phyloP scores from a whole-genome alignment of 1,139 yeast species.

The Lodderomyces oxycetoniae region DNA sequence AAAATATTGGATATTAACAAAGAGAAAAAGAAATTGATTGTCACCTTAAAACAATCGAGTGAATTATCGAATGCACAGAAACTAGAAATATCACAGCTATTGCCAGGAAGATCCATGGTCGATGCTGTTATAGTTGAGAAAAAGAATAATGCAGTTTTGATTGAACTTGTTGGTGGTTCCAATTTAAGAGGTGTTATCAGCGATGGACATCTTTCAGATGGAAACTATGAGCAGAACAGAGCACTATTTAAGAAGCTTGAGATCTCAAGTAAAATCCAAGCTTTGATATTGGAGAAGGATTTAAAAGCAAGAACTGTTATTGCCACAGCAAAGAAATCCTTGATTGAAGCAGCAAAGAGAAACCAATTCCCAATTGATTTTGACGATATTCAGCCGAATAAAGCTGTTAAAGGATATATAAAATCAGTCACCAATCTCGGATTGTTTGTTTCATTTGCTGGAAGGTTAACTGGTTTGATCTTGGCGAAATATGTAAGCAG shows the following conservation, averaged over 20 bases:
- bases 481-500: constrained; percentile 70
- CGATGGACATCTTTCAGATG: constrained; percentile 74
- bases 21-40: constrained; percentile 54
- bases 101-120: constrained; percentile 60
- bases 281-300: constrained; percentile 69
- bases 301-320: constrained; percentile 54
- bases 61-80: constrained; percentile 49
- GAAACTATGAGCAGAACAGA: constrained; percentile 68
- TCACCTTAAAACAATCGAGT: constrained; percentile 67
- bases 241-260: constrained; percentile 51
- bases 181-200: constrained; percentile 67
- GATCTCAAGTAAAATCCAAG: constrained; percentile 57
- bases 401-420: constrained; percentile 62
- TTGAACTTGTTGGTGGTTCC: constrained; percentile 55
- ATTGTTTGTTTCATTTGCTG: constrained; percentile 77
- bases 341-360: constrained; percentile 59
- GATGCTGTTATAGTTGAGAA: constrained; percentile 68
- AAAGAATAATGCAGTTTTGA: constrained; percentile 64
- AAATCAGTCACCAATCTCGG: constrained; percentile 76
- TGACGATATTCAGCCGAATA: constrained; percentile 51
- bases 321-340: constrained; percentile 60
- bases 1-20: constrained; percentile 57
- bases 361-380: constrained; percentile 53
- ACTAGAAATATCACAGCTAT: constrained; percentile 42
- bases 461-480: constrained; percentile 76